Percentiles rank a stretch among this genome's conserved stretches.
Conservation (phyloP, 306 rosid species). For the Rosa lucieae region DNA sequence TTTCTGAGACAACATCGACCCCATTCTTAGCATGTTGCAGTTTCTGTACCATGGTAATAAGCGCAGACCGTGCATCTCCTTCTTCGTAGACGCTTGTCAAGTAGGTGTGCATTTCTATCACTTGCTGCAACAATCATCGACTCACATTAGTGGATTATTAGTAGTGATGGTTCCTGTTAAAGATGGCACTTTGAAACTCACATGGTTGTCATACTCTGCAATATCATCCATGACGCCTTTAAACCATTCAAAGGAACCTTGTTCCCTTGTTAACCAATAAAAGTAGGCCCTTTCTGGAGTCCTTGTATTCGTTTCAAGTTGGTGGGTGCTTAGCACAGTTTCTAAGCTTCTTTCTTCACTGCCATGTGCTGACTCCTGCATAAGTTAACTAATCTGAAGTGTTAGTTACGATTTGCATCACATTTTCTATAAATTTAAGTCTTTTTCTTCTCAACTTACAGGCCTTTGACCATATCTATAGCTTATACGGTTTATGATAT, state of each 20-base stretch:
- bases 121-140: slow-evolving; percentile 51
- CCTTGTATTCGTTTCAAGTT: slow-evolving; percentile 22
- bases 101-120: slow-evolving; percentile 93
- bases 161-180: slow-evolving; percentile 6
- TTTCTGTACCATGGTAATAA: slow-evolving; percentile 78
- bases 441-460: slow-evolving; percentile 38
- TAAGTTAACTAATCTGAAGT: neutral
- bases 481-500: slow-evolving; percentile 61
- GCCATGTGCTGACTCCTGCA: slow-evolving; percentile 24
- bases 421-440: neutral
- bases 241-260: slow-evolving; percentile 94
- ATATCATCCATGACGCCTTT: slow-evolving; percentile 98
- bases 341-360: neutral
- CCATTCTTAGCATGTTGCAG: slow-evolving; percentile 91
- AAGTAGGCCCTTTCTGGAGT: slow-evolving; percentile 88
- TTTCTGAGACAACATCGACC: slow-evolving; percentile 80
- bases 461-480: neutral
- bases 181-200: slow-evolving; percentile 35
- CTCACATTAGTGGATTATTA: slow-evolving; percentile 6
- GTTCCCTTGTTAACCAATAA: slow-evolving; percentile 96
- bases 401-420: slow-evolving; percentile 4
- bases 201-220: slow-evolving; percentile 72
- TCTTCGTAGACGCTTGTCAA: slow-evolving; percentile 89
- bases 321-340: neutral
- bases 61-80: slow-evolving; percentile 92